A percentile compares a stretch with the other conserved stretches of the same genome.
Conservation (phyloP, 2,329 filamentous ascomycete species). For the Apiospora phragmitis region DNA sequence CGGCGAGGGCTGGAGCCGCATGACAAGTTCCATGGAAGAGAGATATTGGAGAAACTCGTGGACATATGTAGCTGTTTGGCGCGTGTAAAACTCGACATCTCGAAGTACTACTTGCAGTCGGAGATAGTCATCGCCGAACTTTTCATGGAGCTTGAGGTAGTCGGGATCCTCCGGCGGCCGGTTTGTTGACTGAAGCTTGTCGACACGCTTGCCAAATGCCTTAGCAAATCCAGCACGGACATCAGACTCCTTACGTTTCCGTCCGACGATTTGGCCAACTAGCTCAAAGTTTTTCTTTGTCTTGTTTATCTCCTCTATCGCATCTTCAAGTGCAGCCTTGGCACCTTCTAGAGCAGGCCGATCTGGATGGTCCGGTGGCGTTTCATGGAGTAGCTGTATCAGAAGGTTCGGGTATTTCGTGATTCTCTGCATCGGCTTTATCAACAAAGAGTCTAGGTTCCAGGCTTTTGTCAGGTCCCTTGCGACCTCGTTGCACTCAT, state of each 20-base stretch:
- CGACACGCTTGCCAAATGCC: slow-evolving; percentile 84
- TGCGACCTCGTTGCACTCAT: slow-evolving; percentile 89
- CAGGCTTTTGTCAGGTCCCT: slow-evolving; percentile 91
- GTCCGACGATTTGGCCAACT: slow-evolving; percentile 82
- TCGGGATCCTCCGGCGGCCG: slow-evolving; percentile 74
- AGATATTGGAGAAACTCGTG: slow-evolving; percentile 79
- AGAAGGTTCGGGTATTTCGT: slow-evolving; percentile 92
- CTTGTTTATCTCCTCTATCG: slow-evolving; percentile 87
- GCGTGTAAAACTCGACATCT: slow-evolving; percentile 90
- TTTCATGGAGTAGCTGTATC: slow-evolving; percentile 75
- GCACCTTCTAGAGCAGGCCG: slow-evolving; percentile 60
- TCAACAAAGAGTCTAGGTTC: slow-evolving; percentile 93
- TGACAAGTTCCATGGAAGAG: slow-evolving; percentile 79
- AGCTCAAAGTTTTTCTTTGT: slow-evolving; percentile 93
- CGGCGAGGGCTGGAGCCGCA: slow-evolving; percentile 69
- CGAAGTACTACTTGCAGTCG: slow-evolving; percentile 88
- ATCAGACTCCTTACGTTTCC: slow-evolving; percentile 87
- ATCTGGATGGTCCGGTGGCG: slow-evolving; percentile 82
- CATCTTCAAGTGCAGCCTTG: slow-evolving; percentile 57
- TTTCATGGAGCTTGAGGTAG: slow-evolving; percentile 80
- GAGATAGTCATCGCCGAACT: slow-evolving; percentile 89
- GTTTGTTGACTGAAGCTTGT: slow-evolving; percentile 70
- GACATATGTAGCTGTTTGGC: slow-evolving; percentile 78
- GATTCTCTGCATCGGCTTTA: slow-evolving; percentile 94
- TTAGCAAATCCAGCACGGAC: slow-evolving; percentile 82